A percentile compares a stretch with the other conserved stretches of the same genome.
Conservation (phyloP, 73 alveolate species). For the Paramecium tetraurelia region DNA sequence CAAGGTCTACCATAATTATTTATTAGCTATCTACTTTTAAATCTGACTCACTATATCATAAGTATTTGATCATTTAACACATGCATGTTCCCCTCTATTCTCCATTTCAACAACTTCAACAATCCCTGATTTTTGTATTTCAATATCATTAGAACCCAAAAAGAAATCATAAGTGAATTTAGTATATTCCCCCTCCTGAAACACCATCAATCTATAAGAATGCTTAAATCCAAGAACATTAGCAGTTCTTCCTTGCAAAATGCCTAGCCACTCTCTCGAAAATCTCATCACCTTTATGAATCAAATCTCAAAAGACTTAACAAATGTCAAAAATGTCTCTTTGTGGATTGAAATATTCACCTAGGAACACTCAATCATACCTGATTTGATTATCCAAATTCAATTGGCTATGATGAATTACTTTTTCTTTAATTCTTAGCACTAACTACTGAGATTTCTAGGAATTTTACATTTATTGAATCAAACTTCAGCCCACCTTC, state of each 20-base stretch:
- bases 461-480: not conserved
- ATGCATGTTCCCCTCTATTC: not conserved
- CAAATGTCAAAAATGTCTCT: slow-evolving; percentile 31
- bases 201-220: slow-evolving; percentile 25
- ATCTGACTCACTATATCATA: slow-evolving; percentile 21
- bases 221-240: not conserved
- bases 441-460: not conserved
- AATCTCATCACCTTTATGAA: slow-evolving; percentile 15
- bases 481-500: not conserved
- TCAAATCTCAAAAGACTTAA: slow-evolving; percentile 29
- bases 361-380: not conserved
- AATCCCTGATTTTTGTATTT: not conserved
- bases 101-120: not conserved
- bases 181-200: slow-evolving; percentile 12
- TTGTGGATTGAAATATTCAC: not conserved
- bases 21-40: not conserved
- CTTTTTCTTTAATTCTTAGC: not conserved
- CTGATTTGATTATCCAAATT: slow-evolving; percentile 1
- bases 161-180: not conserved
- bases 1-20: not conserved
- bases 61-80: not conserved
- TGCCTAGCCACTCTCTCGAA: slow-evolving; percentile 7
- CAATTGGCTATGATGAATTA: not conserved
- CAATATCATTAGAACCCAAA: not conserved
- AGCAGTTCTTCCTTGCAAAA: not conserved